These are phyloP conservation scores for Pleurotus ostreatus DNA, from an alignment of 768 basidiomycete species.

Conservation along the genomic window DNA sequence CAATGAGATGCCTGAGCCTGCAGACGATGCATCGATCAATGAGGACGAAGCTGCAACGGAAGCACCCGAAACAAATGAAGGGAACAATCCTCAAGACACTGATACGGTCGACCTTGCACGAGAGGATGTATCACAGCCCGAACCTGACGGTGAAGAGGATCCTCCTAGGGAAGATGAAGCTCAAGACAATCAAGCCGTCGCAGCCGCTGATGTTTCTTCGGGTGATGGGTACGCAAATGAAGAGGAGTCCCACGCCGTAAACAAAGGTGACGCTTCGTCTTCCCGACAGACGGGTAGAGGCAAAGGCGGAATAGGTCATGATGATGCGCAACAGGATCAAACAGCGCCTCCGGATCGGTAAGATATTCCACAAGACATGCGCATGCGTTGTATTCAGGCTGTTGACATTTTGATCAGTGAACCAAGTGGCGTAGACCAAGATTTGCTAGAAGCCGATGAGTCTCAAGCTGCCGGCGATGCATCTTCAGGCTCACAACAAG, in stretches of 20 bases:
- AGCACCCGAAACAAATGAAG: slow-evolving; percentile 15
- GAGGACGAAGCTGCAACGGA: slow-evolving; percentile 26
- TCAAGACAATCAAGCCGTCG: slow-evolving; percentile 29
- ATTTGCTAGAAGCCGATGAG: slow-evolving; percentile 15
- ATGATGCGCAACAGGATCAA: slow-evolving; percentile 24
- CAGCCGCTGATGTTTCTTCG: slow-evolving; percentile 38
- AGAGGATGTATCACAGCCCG: slow-evolving; percentile 15
- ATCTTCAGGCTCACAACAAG: slow-evolving; percentile 41
- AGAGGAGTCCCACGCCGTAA: slow-evolving; percentile 4
- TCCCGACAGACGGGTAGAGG: slow-evolving; percentile 23
- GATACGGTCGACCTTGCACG: slow-evolving; percentile 16
- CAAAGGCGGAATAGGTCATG: slow-evolving; percentile 20
- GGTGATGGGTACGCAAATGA: slow-evolving; percentile 37
- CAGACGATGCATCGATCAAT: slow-evolving; percentile 9
- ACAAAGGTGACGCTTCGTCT: slow-evolving; percentile 2
- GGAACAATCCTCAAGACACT: slow-evolving; percentile 24
- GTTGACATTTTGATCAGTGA: not conserved
- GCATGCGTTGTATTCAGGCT: too few relatives aligned
- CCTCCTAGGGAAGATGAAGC: slow-evolving; percentile 17
- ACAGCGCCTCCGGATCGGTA: slow-evolving; percentile 28
- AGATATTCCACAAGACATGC: slow-evolving; percentile 7
- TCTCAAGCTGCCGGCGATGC: slow-evolving; percentile 27
- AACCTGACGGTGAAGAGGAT: slow-evolving; percentile 20
- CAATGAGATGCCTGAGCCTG: not conserved
- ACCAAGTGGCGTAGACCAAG: not conserved